phyloP scores from a whole-genome alignment of 331 rosid genomes.

The Quercus lobata region DNA sequence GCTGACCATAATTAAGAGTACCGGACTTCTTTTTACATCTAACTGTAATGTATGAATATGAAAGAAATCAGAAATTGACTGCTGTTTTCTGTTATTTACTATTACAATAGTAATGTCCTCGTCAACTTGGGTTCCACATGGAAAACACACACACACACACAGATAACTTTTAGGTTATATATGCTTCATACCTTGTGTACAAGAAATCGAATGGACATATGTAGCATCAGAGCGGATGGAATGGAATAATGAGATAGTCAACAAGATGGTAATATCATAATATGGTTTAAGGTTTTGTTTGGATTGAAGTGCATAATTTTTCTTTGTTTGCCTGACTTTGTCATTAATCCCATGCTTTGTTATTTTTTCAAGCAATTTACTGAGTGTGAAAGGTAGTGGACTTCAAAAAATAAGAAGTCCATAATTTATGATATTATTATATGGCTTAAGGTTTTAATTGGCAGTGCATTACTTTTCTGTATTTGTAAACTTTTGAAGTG shows the following conservation, averaged over 20 bases:
- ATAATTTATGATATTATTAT: background rate
- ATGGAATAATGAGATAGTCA: background rate
- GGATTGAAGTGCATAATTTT: background rate
- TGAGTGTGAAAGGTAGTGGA: background rate
- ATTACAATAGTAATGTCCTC: background rate
- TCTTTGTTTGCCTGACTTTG: background rate
- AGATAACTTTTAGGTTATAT: background rate
- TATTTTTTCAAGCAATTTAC: background rate
- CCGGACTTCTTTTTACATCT: background rate
- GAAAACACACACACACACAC: background rate
- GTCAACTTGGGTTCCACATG: background rate
- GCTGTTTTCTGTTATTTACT: background rate
- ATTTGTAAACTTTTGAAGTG: background rate
- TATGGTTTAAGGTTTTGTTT: background rate
- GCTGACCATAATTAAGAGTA: background rate
- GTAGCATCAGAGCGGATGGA: background rate
- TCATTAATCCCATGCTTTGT: background rate
- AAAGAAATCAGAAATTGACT: background rate
- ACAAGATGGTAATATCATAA: background rate
- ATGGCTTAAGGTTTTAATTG: constrained; percentile 6
- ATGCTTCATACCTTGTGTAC: background rate
- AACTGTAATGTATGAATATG: background rate
- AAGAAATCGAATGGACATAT: background rate
- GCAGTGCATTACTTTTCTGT: constrained; percentile 11
- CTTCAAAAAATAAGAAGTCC: background rate